phyloP scores from a whole-genome alignment of 306 rosid genomes.

The Glycine soja region DNA sequence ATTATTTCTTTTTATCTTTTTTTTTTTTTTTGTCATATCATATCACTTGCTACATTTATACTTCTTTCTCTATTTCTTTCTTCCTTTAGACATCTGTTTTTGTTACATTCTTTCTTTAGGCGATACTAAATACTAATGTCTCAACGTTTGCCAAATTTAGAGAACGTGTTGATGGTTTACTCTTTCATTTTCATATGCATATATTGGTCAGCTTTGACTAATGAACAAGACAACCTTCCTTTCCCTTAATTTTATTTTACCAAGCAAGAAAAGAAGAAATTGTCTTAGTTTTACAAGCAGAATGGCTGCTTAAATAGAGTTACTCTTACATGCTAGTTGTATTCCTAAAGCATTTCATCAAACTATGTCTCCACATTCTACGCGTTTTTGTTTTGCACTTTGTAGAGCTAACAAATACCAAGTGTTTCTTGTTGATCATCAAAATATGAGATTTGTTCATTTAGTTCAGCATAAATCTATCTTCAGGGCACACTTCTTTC shows the following conservation, averaged over 20 bases:
- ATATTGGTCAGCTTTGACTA: no score
- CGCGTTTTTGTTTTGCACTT: neutral
- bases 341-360: conserved; percentile 4
- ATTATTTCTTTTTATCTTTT: no score
- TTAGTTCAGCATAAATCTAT: conserved; percentile 4
- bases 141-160: no score
- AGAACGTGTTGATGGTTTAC: no score
- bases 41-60: no score
- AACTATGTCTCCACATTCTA: neutral
- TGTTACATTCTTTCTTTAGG: no score
- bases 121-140: no score
- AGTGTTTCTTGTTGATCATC: conserved; percentile 15
- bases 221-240: no score
- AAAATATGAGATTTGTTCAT: neutral
- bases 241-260: neutral
- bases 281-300: neutral
- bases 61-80: no score
- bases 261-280: neutral
- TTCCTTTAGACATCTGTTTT: no score
- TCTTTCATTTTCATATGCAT: no score
- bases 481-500: conserved; percentile 24
- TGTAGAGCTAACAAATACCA: neutral
- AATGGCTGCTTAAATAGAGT: neutral
- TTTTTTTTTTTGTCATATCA: no score
- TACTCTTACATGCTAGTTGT: conserved; percentile 13